phyloP scores from a whole-genome alignment of 805 yeast species.

The Wickerhamomyces ciferrii region DNA sequence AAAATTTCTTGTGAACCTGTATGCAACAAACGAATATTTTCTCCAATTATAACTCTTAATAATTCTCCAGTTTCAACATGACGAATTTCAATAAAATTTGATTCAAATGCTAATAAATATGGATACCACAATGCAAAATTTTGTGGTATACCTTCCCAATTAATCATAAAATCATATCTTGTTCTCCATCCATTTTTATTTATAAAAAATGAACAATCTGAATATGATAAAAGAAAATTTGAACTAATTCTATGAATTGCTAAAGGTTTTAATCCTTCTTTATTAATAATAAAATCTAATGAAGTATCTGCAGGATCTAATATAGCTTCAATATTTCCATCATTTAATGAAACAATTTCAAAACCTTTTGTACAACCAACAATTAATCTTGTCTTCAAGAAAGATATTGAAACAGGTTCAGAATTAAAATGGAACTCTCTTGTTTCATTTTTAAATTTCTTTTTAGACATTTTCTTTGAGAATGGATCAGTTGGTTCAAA shows the following conservation, averaged over 20 bases:
- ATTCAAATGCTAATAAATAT: slow-evolving; percentile 84
- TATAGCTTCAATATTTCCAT: slow-evolving; percentile 80
- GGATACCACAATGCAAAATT: slow-evolving; percentile 93
- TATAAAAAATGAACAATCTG: slow-evolving; percentile 92
- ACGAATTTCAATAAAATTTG: slow-evolving; percentile 85
- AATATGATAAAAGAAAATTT: slow-evolving; percentile 82
- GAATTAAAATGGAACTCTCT: slow-evolving; percentile 78
- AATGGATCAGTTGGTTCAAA: slow-evolving; percentile 86
- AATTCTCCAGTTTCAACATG: slow-evolving; percentile 85
- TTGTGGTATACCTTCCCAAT: slow-evolving; percentile 97
- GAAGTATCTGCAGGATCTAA: slow-evolving; percentile 99
- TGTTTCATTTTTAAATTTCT: slow-evolving; percentile 61
- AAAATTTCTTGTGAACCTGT: slow-evolving; percentile 89
- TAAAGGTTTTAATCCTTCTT: slow-evolving; percentile 82
- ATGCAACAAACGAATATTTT: slow-evolving; percentile 83
- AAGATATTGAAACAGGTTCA: slow-evolving; percentile 89
- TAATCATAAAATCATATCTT: slow-evolving; percentile 86
- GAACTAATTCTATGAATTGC: slow-evolving; percentile 87
- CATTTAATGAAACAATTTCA: slow-evolving; percentile 85
- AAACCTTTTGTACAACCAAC: slow-evolving; percentile 96
- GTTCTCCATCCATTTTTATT: slow-evolving; percentile 96
- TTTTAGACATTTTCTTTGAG: slow-evolving; percentile 54
- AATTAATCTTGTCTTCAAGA: slow-evolving; percentile 82
- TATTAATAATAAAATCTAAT: slow-evolving; percentile 82
- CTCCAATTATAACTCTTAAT: slow-evolving; percentile 86